Base-by-base conservation (phyloP, 805 yeast species). In the Starmerella khaoyaiensis region DNA sequence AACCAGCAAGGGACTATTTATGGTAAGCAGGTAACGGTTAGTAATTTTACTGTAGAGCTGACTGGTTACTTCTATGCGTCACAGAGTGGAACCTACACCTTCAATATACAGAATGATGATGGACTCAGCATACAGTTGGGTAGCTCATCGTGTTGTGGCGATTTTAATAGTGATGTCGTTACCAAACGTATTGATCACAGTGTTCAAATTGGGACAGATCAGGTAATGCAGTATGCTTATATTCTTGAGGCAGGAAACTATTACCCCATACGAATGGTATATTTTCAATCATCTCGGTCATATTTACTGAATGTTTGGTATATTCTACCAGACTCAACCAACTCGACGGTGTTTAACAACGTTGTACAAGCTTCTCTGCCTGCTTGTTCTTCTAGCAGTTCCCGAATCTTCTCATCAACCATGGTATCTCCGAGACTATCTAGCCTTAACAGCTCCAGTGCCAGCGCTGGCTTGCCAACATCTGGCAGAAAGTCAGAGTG, bases 11-110 rank as follows among this genome's bases (percentile, higher is more conserved):
- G 8, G 15, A 11, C 7, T 7, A n/a, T 31, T n/a, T 31, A 31
- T n/a, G 35, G 31, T 17, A 11, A 9, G 11, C 17, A 9, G 14
- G 17, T 28, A 6, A 12, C 33, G 14, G 12, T 6, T 12, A 5
- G n/a, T 12, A 17, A 31, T 19, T 20, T 31, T 17, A 20, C 39
- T 6, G 20, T 36, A 17, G 34, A 28, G 19, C 28, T 36, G 16
- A 36, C 39, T 4, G 39, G 39, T n/a, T 36, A 21, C 16, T 36
- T 27, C 32, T n/a, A 12, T 5, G 35, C 39, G 12, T 34, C 34
- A 11, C 28, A 21, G 15, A 21, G 22, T 22, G 39, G 39, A 22
- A 29, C 10, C 3, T 36, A 36, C 28, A 20, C 19, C 12, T 29
- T 36, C 34, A 21, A 7, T 5, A n/a, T 21, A 11, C 5, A 7